Conservation (phyloP, 208 protist genomes). For the Lotmaria passim region DNA sequence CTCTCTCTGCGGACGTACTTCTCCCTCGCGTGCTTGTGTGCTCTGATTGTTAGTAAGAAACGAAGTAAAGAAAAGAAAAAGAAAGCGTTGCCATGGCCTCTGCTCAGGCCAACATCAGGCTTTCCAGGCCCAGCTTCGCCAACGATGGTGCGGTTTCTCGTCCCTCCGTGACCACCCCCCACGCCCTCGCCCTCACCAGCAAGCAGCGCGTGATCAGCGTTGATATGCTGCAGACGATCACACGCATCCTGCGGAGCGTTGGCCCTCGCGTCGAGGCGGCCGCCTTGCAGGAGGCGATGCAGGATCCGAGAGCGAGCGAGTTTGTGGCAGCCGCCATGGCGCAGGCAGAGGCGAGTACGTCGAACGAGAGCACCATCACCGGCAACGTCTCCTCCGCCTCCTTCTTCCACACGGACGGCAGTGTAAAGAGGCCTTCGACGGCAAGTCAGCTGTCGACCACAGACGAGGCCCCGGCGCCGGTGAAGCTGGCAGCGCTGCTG, state of each 20-base stretch:
- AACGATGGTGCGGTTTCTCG: background rate
- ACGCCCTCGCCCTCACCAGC: constrained; percentile 26
- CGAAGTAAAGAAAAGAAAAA: background rate
- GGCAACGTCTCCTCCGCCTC: constrained; percentile 1
- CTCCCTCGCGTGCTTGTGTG: too few relatives aligned
- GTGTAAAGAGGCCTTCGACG: background rate
- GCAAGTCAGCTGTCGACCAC: background rate
- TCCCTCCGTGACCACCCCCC: background rate
- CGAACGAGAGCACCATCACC: background rate
- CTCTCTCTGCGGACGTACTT: too few relatives aligned
- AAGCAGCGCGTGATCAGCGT: constrained; percentile 19
- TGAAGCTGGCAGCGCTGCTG: background rate
- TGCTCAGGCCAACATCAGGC: background rate
- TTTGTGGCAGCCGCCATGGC: constrained; percentile 21
- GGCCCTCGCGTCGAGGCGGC: constrained; percentile 19
- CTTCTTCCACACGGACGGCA: background rate
- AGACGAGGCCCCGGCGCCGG: background rate
- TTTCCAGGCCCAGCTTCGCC: background rate
- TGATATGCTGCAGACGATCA: constrained; percentile 18
- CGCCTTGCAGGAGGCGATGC: constrained; percentile 22
- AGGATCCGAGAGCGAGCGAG: constrained; percentile 27
- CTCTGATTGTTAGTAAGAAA: too few relatives aligned
- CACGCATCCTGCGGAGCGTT: constrained; percentile 6
- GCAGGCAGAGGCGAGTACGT: constrained; percentile 17
- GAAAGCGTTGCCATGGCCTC: background rate